Evolutionary conservation across 495 filamentous ascomycete species (phyloP).

Genomic region (Xylaria longipes): DNA sequence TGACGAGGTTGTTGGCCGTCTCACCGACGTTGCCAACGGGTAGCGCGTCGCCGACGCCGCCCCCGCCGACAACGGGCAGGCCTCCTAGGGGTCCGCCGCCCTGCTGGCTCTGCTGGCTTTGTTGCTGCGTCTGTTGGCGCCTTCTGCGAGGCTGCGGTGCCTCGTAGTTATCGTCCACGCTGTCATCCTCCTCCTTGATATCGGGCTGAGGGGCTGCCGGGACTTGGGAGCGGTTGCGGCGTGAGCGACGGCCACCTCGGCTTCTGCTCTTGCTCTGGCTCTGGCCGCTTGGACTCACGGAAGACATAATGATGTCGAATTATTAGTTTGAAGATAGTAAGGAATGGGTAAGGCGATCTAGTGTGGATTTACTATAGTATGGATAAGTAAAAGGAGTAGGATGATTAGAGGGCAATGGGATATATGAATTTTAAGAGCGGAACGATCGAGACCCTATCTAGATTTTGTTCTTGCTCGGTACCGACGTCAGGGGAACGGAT

Average conservation of each 20-base stretch:
- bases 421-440: neutral
- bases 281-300: slow-evolving; percentile 31
- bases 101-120: slow-evolving; percentile 50
- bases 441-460: slow-evolving; percentile 3
- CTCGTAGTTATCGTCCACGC: slow-evolving; percentile 51
- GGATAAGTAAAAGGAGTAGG: neutral
- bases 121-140: slow-evolving; percentile 46
- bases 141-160: slow-evolving; percentile 38
- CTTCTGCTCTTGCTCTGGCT: slow-evolving; percentile 29
- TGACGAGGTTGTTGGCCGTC: slow-evolving; percentile 67
- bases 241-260: slow-evolving; percentile 28
- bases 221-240: slow-evolving; percentile 43
- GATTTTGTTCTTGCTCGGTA: neutral
- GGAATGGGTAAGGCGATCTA: neutral
- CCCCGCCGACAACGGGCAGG: slow-evolving; percentile 49
- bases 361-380: neutral
- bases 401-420: neutral
- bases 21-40: slow-evolving; percentile 66
- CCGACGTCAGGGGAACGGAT: slow-evolving; percentile 18
- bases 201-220: slow-evolving; percentile 44
- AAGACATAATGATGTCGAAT: slow-evolving; percentile 33
- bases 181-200: slow-evolving; percentile 38
- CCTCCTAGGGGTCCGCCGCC: slow-evolving; percentile 63
- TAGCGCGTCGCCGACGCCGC: slow-evolving; percentile 36
- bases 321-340: neutral